These are phyloP conservation scores for Heliocybe sulcata DNA, from an alignment of 1,284 basidiomycete species.

Conservation along the genomic window DNA sequence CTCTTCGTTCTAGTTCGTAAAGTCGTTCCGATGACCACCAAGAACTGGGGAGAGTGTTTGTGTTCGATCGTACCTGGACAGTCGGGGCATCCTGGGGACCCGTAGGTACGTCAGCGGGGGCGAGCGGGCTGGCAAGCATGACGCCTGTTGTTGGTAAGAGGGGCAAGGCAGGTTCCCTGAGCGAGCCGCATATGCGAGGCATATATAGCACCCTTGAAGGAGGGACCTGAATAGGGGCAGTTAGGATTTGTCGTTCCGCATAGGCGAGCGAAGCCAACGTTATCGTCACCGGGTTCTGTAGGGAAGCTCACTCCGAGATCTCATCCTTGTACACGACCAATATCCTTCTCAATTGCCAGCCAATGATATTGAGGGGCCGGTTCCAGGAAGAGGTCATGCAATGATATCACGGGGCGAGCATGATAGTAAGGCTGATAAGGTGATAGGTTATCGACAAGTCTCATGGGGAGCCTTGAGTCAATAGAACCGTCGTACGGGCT, in stretches of 20 bases:
- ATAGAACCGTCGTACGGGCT: neutral
- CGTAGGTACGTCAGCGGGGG: neutral
- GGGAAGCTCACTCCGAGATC: neutral
- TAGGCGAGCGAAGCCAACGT: neutral
- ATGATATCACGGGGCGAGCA: neutral
- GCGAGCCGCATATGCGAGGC: neutral
- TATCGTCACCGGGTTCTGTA: neutral
- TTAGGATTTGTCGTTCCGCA: neutral
- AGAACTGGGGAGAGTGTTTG: slow-evolving; percentile 1
- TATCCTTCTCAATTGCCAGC: neutral
- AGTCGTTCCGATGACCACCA: slow-evolving; percentile 5
- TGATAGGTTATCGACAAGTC: neutral
- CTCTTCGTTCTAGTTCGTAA: slow-evolving; percentile 17
- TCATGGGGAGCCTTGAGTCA: neutral
- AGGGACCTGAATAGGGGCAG: neutral
- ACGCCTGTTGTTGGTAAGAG: neutral
- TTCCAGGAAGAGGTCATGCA: neutral
- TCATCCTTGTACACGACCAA: neutral
- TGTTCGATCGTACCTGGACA: neutral
- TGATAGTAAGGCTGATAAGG: neutral
- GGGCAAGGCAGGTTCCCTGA: neutral
- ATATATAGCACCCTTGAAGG: neutral
- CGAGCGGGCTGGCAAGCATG: neutral
- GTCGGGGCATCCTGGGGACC: neutral
- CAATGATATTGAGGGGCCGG: neutral